Evolutionary conservation across 192 early-diverging fungal genomes (phyloP).

Genomic region (Powellomyces hirtus): DNA sequence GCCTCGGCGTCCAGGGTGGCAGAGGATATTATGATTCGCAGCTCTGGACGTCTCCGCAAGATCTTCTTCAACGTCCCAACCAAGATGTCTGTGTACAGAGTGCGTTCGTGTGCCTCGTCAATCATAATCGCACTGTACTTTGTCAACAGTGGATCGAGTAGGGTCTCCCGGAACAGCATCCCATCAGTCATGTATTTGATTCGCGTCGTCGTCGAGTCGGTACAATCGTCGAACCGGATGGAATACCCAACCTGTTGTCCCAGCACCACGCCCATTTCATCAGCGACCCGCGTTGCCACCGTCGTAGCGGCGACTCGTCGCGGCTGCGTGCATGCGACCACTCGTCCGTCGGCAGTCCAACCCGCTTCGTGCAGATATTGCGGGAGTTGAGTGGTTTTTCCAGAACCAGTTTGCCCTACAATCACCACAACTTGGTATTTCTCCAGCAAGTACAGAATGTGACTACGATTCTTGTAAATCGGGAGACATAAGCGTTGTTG

Average conservation of each 20-base stretch:
- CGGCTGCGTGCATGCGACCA: slow-evolving; percentile 75
- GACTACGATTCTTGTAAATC: slow-evolving; percentile 31
- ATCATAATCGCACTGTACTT: slow-evolving; percentile 76
- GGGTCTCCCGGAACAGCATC: slow-evolving; percentile 75
- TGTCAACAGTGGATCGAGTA: slow-evolving; percentile 71
- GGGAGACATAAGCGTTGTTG: slow-evolving; percentile 27
- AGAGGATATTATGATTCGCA: slow-evolving; percentile 73
- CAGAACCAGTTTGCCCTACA: slow-evolving; percentile 76
- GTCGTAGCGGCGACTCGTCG: slow-evolving; percentile 71
- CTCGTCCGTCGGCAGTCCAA: slow-evolving; percentile 60
- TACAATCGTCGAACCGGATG: slow-evolving; percentile 73
- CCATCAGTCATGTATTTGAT: slow-evolving; percentile 89
- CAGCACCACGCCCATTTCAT: slow-evolving; percentile 64
- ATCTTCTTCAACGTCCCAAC: slow-evolving; percentile 81
- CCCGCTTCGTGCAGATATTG: slow-evolving; percentile 76
- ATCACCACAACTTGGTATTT: slow-evolving; percentile 68
- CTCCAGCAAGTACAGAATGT: slow-evolving; percentile 67
- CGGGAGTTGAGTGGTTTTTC: slow-evolving; percentile 81
- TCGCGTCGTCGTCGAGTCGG: slow-evolving; percentile 46
- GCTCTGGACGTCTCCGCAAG: slow-evolving; percentile 65
- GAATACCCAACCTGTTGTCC: slow-evolving; percentile 73
- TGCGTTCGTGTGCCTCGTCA: slow-evolving; percentile 77
- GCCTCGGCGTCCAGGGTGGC: slow-evolving; percentile 78
- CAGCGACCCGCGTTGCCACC: slow-evolving; percentile 71
- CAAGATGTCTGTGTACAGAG: slow-evolving; percentile 70